These are phyloP conservation scores for Rhynchosporium agropyri DNA, from an alignment of 2,329 filamentous ascomycete genomes.

Conservation along the genomic window DNA sequence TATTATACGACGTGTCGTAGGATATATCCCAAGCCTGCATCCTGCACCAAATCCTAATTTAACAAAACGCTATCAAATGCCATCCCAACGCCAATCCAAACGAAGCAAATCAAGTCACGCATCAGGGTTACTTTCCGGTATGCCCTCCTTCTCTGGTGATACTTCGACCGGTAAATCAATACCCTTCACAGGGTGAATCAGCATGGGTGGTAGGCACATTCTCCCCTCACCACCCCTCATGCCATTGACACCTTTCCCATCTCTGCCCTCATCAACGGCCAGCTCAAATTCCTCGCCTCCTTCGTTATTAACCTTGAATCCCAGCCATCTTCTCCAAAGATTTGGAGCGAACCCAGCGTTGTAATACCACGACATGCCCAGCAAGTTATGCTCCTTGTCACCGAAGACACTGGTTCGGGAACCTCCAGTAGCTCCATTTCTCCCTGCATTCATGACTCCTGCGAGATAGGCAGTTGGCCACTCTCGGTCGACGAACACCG, in stretches of 20 bases:
- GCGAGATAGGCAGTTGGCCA: slow-evolving; percentile 84
- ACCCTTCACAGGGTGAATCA: slow-evolving; percentile 85
- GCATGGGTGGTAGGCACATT: slow-evolving; percentile 89
- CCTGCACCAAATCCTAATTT: not conserved
- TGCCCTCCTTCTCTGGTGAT: slow-evolving; percentile 27
- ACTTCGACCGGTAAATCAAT: slow-evolving; percentile 55
- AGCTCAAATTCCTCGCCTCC: slow-evolving; percentile 77
- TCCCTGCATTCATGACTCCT: slow-evolving; percentile 77
- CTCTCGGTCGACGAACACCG: slow-evolving; percentile 81
- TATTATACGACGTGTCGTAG: not conserved
- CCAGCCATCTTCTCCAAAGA: slow-evolving; percentile 84
- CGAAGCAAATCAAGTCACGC: slow-evolving; percentile 35
- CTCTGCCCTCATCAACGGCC: slow-evolving; percentile 51
- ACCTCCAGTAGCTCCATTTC: slow-evolving; percentile 75
- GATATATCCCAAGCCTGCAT: not conserved
- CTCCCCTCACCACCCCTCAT: slow-evolving; percentile 74
- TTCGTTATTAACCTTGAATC: slow-evolving; percentile 76
- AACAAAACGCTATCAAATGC: slow-evolving; percentile 12
- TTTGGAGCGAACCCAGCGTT: slow-evolving; percentile 80
- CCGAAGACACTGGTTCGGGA: slow-evolving; percentile 74
- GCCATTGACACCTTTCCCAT: slow-evolving; percentile 41
- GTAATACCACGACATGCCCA: slow-evolving; percentile 90
- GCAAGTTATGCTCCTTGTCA: slow-evolving; percentile 86
- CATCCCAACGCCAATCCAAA: slow-evolving; percentile 11
- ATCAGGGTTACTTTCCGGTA: slow-evolving; percentile 40